Evolutionary conservation across 306 rosid genomes (phyloP).

Genomic region (Boehmeria nivea): DNA sequence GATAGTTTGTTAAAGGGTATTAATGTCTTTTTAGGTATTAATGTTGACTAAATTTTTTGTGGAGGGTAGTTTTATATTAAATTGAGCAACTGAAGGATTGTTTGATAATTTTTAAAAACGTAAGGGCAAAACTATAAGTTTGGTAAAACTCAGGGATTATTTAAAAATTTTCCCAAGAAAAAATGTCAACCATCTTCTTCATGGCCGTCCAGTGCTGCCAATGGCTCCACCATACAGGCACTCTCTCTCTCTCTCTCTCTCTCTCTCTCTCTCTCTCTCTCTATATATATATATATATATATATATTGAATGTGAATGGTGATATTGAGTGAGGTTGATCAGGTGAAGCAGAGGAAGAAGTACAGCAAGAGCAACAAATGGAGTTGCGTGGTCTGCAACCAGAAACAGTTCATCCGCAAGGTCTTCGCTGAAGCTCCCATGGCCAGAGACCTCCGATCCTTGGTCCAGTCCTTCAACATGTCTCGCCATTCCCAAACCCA

Average conservation of each 20-base stretch:
- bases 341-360: constrained; percentile 73
- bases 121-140: no score
- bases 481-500: constrained; percentile 33
- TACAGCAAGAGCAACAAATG: constrained; percentile 65
- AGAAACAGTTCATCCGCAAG: constrained; percentile 67
- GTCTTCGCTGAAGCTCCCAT: constrained; percentile 69
- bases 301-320: neutral
- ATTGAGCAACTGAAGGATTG: no score
- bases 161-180: no score
- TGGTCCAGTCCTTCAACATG: constrained; percentile 84
- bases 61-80: no score
- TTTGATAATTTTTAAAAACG: no score
- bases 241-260: constrained; percentile 7
- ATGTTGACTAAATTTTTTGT: no score
- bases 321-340: no score
- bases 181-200: constrained; percentile 51
- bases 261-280: neutral
- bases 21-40: no score
- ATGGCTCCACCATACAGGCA: constrained; percentile 89
- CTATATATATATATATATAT: neutral
- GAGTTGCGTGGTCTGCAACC: constrained; percentile 72
- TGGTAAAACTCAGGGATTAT: no score
- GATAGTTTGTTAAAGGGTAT: no score
- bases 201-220: constrained; percentile 77
- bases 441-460: constrained; percentile 63